A percentile compares a stretch with the other conserved stretches of the same genome.
Conservation (phyloP, 148 eudicot species). For the Tetragonia tetragonoides region DNA sequence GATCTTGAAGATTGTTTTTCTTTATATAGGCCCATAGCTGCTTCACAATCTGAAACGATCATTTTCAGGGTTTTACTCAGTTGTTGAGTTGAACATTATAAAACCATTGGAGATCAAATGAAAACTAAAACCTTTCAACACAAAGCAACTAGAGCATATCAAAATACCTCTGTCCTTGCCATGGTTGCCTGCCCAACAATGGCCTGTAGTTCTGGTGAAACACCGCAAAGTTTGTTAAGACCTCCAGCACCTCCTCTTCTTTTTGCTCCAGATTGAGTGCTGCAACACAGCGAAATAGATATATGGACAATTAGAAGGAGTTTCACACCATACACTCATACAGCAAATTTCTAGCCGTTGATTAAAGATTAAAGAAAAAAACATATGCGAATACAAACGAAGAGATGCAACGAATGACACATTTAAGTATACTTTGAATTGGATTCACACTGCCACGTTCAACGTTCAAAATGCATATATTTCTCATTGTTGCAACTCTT, state of each 20-base stretch:
- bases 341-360: background rate
- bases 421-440: background rate
- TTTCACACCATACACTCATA: background rate
- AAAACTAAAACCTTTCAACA: background rate
- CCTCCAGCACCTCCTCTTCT: constrained; percentile 25
- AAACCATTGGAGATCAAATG: background rate
- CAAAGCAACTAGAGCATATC: background rate
- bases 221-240: constrained; percentile 20
- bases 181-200: constrained; percentile 26
- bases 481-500: background rate
- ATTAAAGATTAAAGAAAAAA: background rate
- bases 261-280: constrained; percentile 19
- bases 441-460: background rate
- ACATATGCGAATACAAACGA: background rate
- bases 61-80: background rate
- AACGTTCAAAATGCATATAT: background rate
- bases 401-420: background rate
- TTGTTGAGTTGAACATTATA: background rate
- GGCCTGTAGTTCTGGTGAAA: constrained; percentile 30
- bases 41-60: constrained; percentile 19
- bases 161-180: constrained; percentile 24
- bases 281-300: constrained; percentile 8
- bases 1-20: constrained; percentile 30
- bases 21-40: constrained; percentile 29
- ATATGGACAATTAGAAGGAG: background rate